Evolutionary conservation across 768 basidiomycete genomes (phyloP).

Genomic region (Xerocomellus dryophilus): DNA sequence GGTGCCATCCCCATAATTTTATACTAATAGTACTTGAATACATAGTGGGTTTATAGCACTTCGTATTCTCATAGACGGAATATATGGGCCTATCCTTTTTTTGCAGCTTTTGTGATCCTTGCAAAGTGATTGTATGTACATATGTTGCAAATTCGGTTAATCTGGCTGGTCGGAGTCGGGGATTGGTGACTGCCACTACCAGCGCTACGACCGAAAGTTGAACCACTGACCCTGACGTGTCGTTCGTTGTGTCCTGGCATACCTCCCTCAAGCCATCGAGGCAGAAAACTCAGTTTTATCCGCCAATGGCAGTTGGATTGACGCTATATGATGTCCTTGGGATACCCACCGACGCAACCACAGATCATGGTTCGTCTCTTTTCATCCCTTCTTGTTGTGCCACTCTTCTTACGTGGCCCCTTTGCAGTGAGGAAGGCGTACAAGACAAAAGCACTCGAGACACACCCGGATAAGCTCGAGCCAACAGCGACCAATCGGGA

Average conservation of each 20-base stretch:
- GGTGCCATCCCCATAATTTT: no score
- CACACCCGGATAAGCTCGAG: constrained; percentile 71
- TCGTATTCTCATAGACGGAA: no score
- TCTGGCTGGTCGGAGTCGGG: constrained; percentile 3
- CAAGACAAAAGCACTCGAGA: constrained; percentile 63
- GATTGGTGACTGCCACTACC: neutral
- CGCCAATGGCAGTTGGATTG: constrained; percentile 32
- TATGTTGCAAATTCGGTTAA: neutral
- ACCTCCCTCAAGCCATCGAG: neutral
- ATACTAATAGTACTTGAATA: no score
- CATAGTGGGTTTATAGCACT: no score
- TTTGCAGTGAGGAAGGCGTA: constrained; percentile 59
- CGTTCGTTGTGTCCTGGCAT: neutral
- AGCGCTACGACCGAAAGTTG: neutral
- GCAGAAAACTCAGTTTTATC: neutral
- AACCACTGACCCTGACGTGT: neutral
- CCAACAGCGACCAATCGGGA: constrained; percentile 49
- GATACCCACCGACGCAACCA: constrained; percentile 41
- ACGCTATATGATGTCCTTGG: constrained; percentile 46
- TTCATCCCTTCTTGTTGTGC: neutral
- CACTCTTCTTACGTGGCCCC: neutral
- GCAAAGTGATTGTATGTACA: no score
- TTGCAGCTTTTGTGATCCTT: no score
- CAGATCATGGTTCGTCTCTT: constrained; percentile 47
- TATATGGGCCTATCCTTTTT: no score